Conservation (phyloP, 148 eudicot genomes). For the Chenopodium suecicum region DNA sequence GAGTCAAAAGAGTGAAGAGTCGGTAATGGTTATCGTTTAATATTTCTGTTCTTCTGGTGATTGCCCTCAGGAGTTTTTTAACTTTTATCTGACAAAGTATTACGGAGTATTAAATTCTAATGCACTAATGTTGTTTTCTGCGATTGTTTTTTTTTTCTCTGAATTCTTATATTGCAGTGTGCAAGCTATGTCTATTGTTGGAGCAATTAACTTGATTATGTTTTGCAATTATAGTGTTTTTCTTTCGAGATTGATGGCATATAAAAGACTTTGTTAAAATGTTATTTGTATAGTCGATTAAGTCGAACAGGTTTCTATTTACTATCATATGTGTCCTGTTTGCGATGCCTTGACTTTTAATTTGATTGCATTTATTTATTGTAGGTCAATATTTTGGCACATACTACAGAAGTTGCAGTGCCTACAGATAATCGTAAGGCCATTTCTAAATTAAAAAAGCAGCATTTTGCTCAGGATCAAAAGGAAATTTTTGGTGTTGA, state of each 20-base stretch:
- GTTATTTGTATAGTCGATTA: no score
- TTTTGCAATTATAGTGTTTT: neutral
- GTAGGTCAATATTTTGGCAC: conserved; percentile 64
- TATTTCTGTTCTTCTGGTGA: neutral
- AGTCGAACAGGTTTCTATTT: no score
- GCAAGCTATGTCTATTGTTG: neutral
- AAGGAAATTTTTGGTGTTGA: conserved; percentile 35
- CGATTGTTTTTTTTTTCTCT: no score
- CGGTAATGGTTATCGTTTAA: no score
- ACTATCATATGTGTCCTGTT: neutral
- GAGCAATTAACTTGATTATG: neutral
- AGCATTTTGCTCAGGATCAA: conserved; percentile 45
- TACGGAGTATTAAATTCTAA: neutral
- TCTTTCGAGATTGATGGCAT: neutral
- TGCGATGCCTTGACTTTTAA: no score
- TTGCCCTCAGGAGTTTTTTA: no score
- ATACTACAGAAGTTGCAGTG: conserved; percentile 44
- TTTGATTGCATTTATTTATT: neutral
- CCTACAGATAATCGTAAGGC: neutral
- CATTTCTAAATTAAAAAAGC: conserved; percentile 31
- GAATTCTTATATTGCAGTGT: neutral
- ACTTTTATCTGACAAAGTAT: neutral
- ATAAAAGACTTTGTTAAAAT: neutral
- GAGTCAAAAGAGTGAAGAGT: neutral
- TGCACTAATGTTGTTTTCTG: neutral